A percentile compares a stretch with the other conserved stretches of the same genome.
Conservation (phyloP, 371 early-diverging fungal species). For the Circinella minor region DNA sequence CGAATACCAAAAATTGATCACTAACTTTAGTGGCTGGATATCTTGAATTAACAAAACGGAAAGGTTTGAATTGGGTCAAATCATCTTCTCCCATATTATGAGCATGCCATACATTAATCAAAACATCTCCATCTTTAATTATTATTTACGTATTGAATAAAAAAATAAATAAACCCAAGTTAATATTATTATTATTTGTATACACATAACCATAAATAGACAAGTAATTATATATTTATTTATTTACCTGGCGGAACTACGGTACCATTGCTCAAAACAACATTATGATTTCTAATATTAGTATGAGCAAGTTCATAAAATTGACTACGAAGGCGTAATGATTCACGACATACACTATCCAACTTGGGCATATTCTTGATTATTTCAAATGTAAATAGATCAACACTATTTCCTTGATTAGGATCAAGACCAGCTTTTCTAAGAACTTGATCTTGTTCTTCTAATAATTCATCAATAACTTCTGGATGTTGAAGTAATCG, state of each 20-base stretch:
- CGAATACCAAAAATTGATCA: conserved; percentile 48
- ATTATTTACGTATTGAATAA: too few relatives aligned
- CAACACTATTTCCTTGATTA: conserved; percentile 20
- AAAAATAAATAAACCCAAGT: too few relatives aligned
- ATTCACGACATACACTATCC: conserved; percentile 57
- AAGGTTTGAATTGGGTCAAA: conserved; percentile 41
- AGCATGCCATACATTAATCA: too few relatives aligned
- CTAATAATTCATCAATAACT: conserved; percentile 35
- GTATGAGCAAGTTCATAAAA: conserved; percentile 18
- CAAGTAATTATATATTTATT: too few relatives aligned
- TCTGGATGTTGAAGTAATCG: conserved; percentile 45
- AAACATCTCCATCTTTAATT: too few relatives aligned
- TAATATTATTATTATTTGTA: conserved; percentile 15
- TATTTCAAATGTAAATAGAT: conserved; percentile 18
- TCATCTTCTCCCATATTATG: conserved; percentile 6
- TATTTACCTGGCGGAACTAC: too few relatives aligned
- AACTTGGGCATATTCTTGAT: conserved; percentile 45
- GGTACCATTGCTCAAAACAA: too few relatives aligned
- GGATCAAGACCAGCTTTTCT: conserved; percentile 10
- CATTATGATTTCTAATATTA: too few relatives aligned
- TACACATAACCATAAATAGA: too few relatives aligned
- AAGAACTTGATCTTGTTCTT: conserved; percentile 48
- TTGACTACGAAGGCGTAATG: conserved; percentile 31
- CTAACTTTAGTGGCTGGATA: conserved; percentile 46
- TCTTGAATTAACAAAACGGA: conserved; percentile 47